Base-by-base conservation (phyloP, 163 green algal genomes). In the Scenedesmus sp. region DNA sequence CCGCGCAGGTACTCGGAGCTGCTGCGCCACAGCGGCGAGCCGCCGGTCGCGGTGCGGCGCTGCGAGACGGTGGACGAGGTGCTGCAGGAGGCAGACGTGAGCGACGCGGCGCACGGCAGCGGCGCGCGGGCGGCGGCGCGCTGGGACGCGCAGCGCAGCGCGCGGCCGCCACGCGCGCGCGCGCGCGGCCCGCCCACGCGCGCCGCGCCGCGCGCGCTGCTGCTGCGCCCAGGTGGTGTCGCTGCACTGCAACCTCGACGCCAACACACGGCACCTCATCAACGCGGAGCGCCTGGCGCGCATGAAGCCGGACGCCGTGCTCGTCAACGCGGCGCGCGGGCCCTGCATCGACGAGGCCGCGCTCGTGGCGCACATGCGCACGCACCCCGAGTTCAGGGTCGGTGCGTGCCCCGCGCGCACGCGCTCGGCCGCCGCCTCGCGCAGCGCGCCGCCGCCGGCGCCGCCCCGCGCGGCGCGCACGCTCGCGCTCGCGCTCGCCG, bases 241-340 rank as follows among this genome's bases (percentile, higher is more conserved):
- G 64, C 84, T 99, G 78, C 96, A 99, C 88, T 98, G 94, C 83
- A 93, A 97, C 72, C 89, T 99, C 77, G 94, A 98, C 82, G 87
- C 89, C 54, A 89, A 85, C 60, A 99, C 96, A 4, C 84, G 80
- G 36, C 96, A 99, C 88, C 89, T 99, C 22, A 97, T 99, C 45
- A 97, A 98, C 88, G 77, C 84, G 60, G 74, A 95, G 82, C 87
- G 90, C 0, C 91, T 99, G 60, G 82, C 67, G 28, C 84, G 95
- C 70, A 99, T 99, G 96, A 99, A 99, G 91, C 65, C 83, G 11
- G 85, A 96, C 69, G 96, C 95, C 0, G 81, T 98, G 54, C 88
- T 99, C 20, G 87, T 99, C 57, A 99, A 99, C 83, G 93, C 93
- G 17, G 91, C 95, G 1, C 85, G 96, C 4, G 96, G 96, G 2